Base-by-base conservation (phyloP, 2,329 filamentous ascomycete genomes). In the Mariannaea elegans region DNA sequence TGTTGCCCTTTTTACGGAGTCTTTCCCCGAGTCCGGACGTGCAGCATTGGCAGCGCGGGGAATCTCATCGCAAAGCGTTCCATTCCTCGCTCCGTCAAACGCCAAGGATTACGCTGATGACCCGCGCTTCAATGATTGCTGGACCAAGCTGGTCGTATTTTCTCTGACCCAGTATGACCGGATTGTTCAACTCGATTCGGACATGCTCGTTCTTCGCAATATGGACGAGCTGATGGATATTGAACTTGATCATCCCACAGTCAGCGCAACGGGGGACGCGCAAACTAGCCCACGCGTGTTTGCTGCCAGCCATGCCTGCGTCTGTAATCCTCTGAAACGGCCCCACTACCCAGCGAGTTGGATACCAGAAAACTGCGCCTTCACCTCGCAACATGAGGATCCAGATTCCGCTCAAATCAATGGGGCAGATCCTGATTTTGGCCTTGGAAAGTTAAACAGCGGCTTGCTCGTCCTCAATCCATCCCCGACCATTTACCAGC, bases 161-260 rank as follows among this genome's bases (percentile, higher is more conserved):
- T 88, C 86, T 19, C 81, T 97, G 29, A 83, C 83, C 16, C 87
- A 94, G 73, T 97, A 94, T 78, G 83, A 89, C 23, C 86, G 93
- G 38, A 86, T 97, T 31, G 90, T 96, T 32, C 90, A 93, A 77
- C 83, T 97, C 54, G 93, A 97, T 78, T 90, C 89, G 71, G 93
- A 97, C 78, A 97, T 97, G 93, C 79, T 97, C 49, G 87, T 92
- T 7, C 77, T 89, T 65, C 83, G 83, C 70, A 96, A 96, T 77
- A 97, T 97, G 91, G 93, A 97, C 74, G 93, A 96, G 79, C 80
- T 97, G 66, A 96, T 97, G 92, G 87, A 92, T n/a, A 69, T 97
- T 48, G 80, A 86, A 62, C 84, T 96, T 44, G 91, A 94, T 75
- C 72, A 79, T 29, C 68, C 68, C 1, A 34, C 60, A 9, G 46